A percentile compares a stretch with the other conserved stretches of the same genome.
These are phyloP conservation scores for Articulospora tetracladia DNA, from an alignment of 495 filamentous ascomycete species.

Conservation along the genomic window DNA sequence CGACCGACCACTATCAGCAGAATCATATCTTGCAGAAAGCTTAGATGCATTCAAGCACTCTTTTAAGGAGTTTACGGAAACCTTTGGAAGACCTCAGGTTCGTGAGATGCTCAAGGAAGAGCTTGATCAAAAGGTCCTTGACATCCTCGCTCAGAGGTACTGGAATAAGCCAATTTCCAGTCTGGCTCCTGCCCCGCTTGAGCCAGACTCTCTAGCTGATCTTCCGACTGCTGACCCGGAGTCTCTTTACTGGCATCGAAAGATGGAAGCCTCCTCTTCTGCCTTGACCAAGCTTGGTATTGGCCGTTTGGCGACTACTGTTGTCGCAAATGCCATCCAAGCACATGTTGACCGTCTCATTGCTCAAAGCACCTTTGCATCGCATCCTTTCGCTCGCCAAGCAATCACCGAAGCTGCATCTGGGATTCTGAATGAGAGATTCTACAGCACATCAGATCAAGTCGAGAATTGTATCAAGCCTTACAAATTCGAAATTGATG, in stretches of 20 bases:
- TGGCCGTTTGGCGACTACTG: constrained; percentile 84
- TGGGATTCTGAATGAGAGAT: constrained; percentile 86
- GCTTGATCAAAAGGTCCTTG: constrained; percentile 90
- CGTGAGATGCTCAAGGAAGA: constrained; percentile 86
- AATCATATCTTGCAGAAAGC: constrained; percentile 92
- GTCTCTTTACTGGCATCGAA: constrained; percentile 86
- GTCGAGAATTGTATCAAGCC: constrained; percentile 99
- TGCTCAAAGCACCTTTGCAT: constrained; percentile 72
- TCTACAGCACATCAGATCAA: constrained; percentile 94
- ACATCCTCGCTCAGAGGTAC: constrained; percentile 90
- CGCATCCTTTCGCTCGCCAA: constrained; percentile 86
- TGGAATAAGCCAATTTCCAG: constrained; percentile 96
- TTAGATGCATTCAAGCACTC: constrained; percentile 97
- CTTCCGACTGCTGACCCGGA: constrained; percentile 81
- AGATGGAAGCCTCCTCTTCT: constrained; percentile 88
- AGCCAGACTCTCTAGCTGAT: constrained; percentile 69
- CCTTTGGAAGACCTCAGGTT: constrained; percentile 86
- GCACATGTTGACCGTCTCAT: constrained; percentile 78
- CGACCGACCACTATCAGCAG: constrained; percentile 87
- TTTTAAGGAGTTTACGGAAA: constrained; percentile 87
- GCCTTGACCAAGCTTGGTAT: constrained; percentile 91
- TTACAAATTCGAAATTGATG: constrained; percentile 95
- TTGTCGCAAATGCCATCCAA: constrained; percentile 85
- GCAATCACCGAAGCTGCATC: constrained; percentile 87
- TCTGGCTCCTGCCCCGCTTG: constrained; percentile 53